Evolutionary conservation across 345 rosid genomes (phyloP).

Genomic region (Xanthoceras sorbifolium): DNA sequence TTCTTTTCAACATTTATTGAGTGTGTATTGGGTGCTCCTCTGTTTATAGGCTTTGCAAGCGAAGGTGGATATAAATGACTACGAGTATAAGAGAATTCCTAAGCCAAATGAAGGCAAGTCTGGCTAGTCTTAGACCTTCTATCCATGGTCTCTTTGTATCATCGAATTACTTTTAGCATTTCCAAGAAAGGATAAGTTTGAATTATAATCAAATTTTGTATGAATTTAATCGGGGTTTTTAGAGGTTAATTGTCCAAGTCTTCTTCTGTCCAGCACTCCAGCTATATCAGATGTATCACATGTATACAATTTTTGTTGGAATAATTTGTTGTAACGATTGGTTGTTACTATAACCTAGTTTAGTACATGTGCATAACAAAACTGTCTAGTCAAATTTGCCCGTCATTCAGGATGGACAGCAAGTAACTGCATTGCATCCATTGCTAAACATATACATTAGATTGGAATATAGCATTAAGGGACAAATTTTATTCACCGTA

Average conservation of each 20-base stretch:
- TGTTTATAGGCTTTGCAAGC: slow-evolving; percentile 61
- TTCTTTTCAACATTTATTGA: neutral
- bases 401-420: neutral
- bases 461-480: neutral
- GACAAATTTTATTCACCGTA: neutral
- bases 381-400: neutral
- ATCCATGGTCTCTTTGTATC: neutral
- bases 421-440: neutral
- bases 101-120: slow-evolving; percentile 66
- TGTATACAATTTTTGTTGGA: slow-evolving; percentile 15
- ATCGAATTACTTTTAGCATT: neutral
- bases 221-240: neutral
- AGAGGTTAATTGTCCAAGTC: neutral
- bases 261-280: neutral
- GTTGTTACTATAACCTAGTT: neutral
- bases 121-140: slow-evolving; percentile 23
- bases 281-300: neutral
- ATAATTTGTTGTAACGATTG: slow-evolving; percentile 2
- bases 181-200: neutral
- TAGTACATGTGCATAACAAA: neutral
- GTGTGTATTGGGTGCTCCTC: neutral
- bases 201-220: slow-evolving; percentile 8
- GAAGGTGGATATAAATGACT: slow-evolving; percentile 77
- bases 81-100: slow-evolving; percentile 86
- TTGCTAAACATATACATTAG: neutral